Base-by-base conservation (phyloP, 345 rosid species). In the Ailanthus altissimus region DNA sequence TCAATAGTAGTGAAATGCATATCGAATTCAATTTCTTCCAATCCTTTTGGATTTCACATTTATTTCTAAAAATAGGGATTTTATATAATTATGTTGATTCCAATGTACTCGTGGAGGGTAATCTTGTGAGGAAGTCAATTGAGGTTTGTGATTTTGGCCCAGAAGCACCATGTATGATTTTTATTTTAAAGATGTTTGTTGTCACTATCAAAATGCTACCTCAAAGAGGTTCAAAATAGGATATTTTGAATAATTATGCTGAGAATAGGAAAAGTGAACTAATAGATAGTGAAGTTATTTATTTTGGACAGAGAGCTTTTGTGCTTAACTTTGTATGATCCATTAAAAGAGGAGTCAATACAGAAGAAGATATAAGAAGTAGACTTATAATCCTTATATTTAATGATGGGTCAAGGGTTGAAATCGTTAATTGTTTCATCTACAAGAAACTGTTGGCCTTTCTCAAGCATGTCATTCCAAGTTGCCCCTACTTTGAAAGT, bases 321-420 rank as follows among this genome's bases (percentile, higher is more conserved):
- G 97, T 95, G 62, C 92, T 93, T 75, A 38, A 82, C 97, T 80
- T 64, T 95, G 51, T 91, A 95, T 81, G 98, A 95, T 83, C 98
- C 98, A 61, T 85, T 86, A 20, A 92, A 84, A 77, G 83, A 70
- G 5, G 97, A 93, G 50, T 88, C 92, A 5, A 82, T 83, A 83
- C 98, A 92, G 67, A 95, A 90, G 81, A 93, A 93, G 61, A 73
- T 92, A 70, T 98, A 93, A 82, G 93, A 88, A 84, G 98, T 97
- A 65, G 93, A 90, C 79, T 78, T 95, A 66, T 96, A 92, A 28
- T 92, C 97, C 8, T 81, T 93, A 43, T 95, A 95, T 90, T 84
- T 95, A 73, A 95, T 93, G 99, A 95, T 93, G 98, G 97, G 99
- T 72, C 98, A 95, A 80, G 97, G 96, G 56, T 81, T 95, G 77